These are phyloP conservation scores for Stemphylium lycopersici DNA, from an alignment of 2,329 filamentous ascomycete genomes.

Conservation along the genomic window DNA sequence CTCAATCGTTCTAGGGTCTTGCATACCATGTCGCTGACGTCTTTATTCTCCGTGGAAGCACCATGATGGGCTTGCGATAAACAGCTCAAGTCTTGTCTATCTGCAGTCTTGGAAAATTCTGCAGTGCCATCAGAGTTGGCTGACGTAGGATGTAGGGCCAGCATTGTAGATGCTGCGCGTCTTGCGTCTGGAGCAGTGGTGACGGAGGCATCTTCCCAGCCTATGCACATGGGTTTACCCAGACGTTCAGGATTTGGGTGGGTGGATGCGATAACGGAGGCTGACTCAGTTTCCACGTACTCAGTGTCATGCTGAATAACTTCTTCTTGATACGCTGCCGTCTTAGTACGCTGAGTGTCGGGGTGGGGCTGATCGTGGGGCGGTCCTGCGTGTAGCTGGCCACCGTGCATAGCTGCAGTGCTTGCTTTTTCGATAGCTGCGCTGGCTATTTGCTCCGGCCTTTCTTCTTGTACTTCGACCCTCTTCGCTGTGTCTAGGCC, in stretches of 20 bases:
- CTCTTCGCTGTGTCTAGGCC: background rate
- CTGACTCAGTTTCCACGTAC: background rate
- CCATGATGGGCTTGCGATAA: background rate
- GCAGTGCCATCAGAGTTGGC: background rate
- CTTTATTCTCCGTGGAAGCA: background rate
- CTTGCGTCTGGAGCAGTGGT: background rate
- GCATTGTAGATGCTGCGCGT: background rate
- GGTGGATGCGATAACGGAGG: background rate
- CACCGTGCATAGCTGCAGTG: background rate
- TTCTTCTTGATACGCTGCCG: background rate
- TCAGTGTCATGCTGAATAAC: background rate
- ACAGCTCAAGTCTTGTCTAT: background rate
- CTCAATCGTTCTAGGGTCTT: background rate
- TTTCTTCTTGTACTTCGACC: background rate
- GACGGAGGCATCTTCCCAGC: background rate
- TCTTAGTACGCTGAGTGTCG: background rate
- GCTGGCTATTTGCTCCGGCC: background rate
- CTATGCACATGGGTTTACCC: background rate
- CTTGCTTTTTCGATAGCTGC: constrained; percentile 8
- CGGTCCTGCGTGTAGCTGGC: background rate
- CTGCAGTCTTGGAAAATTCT: background rate
- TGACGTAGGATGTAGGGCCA: background rate
- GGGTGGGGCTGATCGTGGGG: constrained; percentile 4
- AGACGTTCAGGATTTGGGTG: background rate
- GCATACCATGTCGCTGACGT: background rate